Percentiles rank a stretch among this genome's conserved stretches.
phyloP scores from a whole-genome alignment of 202 grass and related monocot species.

The Dendrocalamus latiflorus region DNA sequence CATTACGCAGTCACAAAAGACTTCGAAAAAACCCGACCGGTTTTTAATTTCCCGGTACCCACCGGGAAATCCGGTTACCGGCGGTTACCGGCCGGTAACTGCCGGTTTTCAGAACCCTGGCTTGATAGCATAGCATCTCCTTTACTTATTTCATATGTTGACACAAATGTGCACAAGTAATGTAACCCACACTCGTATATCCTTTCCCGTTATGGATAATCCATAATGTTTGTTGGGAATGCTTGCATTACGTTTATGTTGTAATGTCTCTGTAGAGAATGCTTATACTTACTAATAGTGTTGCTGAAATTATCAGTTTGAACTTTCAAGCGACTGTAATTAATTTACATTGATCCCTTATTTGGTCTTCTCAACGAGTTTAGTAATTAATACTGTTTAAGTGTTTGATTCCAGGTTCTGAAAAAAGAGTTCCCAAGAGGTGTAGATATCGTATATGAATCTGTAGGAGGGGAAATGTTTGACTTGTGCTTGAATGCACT shows the following conservation, averaged over 20 bases:
- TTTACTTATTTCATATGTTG: background rate
- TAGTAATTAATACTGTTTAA: constrained; percentile 8
- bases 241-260: constrained; percentile 5
- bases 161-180: background rate
- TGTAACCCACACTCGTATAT: background rate
- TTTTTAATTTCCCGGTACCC: too few relatives aligned
- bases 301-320: background rate
- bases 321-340: constrained; percentile 1
- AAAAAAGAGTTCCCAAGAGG: constrained; percentile 85
- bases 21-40: too few relatives aligned
- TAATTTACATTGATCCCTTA: constrained; percentile 9
- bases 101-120: too few relatives aligned
- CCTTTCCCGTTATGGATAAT: constrained; percentile 11
- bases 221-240: constrained; percentile 13
- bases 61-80: too few relatives aligned
- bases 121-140: background rate
- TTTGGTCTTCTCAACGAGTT: constrained; percentile 27
- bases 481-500: constrained; percentile 85
- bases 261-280: background rate
- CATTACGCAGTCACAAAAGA: too few relatives aligned
- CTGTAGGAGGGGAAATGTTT: constrained; percentile 97
- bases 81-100: too few relatives aligned
- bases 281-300: background rate
- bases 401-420: constrained; percentile 58
- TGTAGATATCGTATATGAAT: constrained; percentile 95